Evolutionary conservation across 2,329 filamentous ascomycete genomes (phyloP).

Genomic region (Pseudodiploospora longispora): DNA sequence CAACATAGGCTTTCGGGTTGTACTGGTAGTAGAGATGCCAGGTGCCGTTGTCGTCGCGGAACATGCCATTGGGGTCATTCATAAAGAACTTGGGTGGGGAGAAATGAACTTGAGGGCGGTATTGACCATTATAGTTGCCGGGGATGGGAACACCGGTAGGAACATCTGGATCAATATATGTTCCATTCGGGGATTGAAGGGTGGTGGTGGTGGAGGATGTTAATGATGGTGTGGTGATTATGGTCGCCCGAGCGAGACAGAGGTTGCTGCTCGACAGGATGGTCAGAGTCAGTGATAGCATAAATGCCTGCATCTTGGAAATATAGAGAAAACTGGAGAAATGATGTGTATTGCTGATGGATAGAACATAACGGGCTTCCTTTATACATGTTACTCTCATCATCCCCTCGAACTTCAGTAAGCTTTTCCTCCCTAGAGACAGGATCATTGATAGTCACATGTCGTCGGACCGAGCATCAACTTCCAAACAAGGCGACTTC

Average conservation of each 20-base stretch:
- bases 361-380: no score
- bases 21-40: constrained; percentile 62
- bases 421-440: no score
- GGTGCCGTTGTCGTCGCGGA: constrained; percentile 45
- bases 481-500: no score
- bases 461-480: no score
- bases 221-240: background rate
- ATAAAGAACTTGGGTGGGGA: constrained; percentile 44
- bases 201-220: background rate
- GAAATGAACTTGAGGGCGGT: constrained; percentile 48
- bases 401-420: no score
- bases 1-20: constrained; percentile 31
- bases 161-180: constrained; percentile 7
- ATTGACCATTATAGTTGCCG: constrained; percentile 18
- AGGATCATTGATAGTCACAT: no score
- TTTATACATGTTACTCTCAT: no score
- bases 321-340: no score
- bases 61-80: constrained; percentile 60
- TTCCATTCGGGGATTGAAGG: background rate
- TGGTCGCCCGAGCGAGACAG: background rate
- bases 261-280: no score
- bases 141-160: constrained; percentile 15
- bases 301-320: background rate
- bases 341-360: no score
- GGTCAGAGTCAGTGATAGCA: background rate